Base-by-base conservation (phyloP, 176 grass and related monocot genomes). In the Coix lacrymajobi region DNA sequence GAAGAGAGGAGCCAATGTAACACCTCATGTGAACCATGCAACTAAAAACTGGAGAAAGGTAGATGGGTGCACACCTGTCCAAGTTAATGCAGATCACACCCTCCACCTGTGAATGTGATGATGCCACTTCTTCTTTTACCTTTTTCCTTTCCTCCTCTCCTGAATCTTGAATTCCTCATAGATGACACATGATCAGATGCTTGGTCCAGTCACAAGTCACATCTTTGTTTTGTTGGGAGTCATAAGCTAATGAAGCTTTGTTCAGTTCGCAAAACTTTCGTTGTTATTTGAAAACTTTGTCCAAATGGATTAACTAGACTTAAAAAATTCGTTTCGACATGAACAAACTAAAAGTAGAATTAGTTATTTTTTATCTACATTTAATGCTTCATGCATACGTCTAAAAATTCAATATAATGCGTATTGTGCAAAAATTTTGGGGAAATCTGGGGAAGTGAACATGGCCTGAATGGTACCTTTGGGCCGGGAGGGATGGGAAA, bases 31-130 rank as follows among this genome's bases (percentile, higher is more conserved):
- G 83, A 91, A 71, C 73, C 70, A 70, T 81, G 81, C 83, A 89
- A 85, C 80, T 77, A 85, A 97, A 86, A 81, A 73, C 52, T n/a
- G 58, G 78, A 69, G 73, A 87, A 91, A 89, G 83, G 91, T 85
- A 70, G 84, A 80, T 74, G 74, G 62, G 62, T 61, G 81, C 78
- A 78, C 88, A 85, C 52, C 80, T 85, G 76, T 73, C 71, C 51
- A 32, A 86, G 36, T 89, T 88, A 97, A 97, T 91, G 91, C 77
- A 79, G 73, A 85, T 91, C 94, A 97, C 94, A 93, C 89, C 78
- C 38, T 89, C 75, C 74, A 73, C 89, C 73, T 89, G 81, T 97
- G 83, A 87, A 83, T 85, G 38, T 91, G 86, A 93, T 91, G 86
- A 89, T 91, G 71, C 24, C 79, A 36, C 34, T 52, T 52, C 22